Conservation (phyloP, 1,284 basidiomycete species). For the Cryptococcus sp. region DNA sequence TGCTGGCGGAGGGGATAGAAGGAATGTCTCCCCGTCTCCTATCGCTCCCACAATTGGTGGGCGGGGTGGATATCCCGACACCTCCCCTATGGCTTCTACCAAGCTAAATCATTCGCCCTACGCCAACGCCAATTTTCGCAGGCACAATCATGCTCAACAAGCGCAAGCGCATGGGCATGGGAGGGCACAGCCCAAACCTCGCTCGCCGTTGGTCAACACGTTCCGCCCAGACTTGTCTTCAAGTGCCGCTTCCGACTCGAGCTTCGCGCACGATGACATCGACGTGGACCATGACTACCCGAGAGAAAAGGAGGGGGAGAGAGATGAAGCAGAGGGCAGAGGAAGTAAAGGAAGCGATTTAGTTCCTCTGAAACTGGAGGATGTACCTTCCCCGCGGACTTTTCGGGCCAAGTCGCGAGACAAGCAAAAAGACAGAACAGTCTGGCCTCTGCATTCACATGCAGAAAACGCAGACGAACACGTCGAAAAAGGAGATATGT, state of each 20-base stretch:
- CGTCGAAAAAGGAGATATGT: not conserved
- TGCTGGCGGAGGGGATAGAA: not conserved
- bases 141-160: too few species aligned
- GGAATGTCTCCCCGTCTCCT: not conserved
- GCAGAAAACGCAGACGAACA: not conserved
- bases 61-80: too few species aligned
- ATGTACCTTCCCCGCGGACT: not conserved
- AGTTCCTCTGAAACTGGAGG: conserved; percentile 3
- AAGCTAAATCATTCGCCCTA: too few species aligned
- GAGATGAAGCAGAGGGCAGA: not conserved
- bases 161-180: too few species aligned
- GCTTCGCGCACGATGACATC: not conserved
- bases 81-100: too few species aligned
- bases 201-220: not conserved
- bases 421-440: not conserved
- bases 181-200: not conserved
- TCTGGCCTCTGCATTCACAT: not conserved
- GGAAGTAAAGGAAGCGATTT: conserved; percentile 1
- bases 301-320: conserved; percentile 4
- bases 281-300: not conserved
- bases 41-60: too few species aligned
- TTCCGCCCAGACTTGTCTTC: not conserved
- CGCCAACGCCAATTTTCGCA: too few species aligned
- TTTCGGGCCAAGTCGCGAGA: not conserved
- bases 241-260: not conserved